Conservation (phyloP, 352 stramenopile species). For the Globisporangium heterothallicum region DNA sequence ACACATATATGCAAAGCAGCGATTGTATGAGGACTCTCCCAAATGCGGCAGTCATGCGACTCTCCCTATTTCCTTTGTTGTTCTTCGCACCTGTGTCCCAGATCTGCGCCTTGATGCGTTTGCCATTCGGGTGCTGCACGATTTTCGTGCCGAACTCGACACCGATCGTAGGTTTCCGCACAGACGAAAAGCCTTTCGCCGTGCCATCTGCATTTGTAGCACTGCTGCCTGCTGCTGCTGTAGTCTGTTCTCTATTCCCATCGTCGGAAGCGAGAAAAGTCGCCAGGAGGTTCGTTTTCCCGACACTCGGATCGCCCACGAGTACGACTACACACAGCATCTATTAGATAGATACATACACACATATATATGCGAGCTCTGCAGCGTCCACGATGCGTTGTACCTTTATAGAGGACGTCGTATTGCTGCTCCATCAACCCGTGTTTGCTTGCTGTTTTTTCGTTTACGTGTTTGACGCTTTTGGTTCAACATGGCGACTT, state of each 20-base stretch:
- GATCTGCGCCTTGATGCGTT: conserved; percentile 80
- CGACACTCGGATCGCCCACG: conserved; percentile 80
- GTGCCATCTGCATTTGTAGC: conserved; percentile 26
- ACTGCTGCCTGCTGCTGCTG: not conserved
- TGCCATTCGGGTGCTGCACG: conserved; percentile 65
- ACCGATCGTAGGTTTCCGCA: conserved; percentile 72
- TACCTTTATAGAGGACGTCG: conserved; percentile 80
- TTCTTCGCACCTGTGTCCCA: conserved; percentile 72
- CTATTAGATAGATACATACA: not conserved
- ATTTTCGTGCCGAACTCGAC: conserved; percentile 83
- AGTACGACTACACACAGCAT: conserved; percentile 46
- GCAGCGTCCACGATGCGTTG: not conserved
- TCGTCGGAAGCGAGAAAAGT: conserved; percentile 58
- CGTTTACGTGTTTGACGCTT: not conserved
- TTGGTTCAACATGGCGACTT: conserved; percentile 8
- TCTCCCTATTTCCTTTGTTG: no score
- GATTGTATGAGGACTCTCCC: not conserved
- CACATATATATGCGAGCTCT: not conserved
- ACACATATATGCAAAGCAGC: not conserved
- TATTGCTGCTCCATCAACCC: conserved; percentile 53
- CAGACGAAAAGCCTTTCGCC: conserved; percentile 39
- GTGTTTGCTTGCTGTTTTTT: not conserved
- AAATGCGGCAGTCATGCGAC: not conserved
- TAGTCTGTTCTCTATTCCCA: not conserved
- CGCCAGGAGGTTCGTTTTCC: conserved; percentile 88